phyloP scores from a whole-genome alignment of 306 rosid genomes.

The Phaseolus lunatus region DNA sequence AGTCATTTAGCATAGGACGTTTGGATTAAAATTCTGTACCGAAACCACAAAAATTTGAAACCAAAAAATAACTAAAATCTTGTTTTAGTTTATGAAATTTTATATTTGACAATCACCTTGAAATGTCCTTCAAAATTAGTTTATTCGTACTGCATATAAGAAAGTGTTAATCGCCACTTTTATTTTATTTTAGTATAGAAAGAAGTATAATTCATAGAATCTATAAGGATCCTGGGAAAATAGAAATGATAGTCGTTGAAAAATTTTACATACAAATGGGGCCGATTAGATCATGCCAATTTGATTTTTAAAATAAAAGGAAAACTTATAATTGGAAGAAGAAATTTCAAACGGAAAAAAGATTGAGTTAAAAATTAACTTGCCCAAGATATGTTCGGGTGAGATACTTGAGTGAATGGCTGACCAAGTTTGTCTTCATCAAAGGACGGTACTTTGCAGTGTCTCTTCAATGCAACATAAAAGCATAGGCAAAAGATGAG shows the following conservation, averaged over 20 bases:
- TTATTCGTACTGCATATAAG: neutral
- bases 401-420: slow-evolving; percentile 91
- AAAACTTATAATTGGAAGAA: slow-evolving; percentile 17
- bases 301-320: slow-evolving; percentile 17
- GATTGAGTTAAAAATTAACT: slow-evolving; percentile 47
- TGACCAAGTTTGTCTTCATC: slow-evolving; percentile 82
- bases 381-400: slow-evolving; percentile 83
- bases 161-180: neutral
- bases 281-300: neutral
- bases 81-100: neutral
- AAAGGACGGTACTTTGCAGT: slow-evolving; percentile 80
- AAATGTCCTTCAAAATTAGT: neutral
- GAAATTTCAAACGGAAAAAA: slow-evolving; percentile 11
- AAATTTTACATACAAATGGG: neutral
- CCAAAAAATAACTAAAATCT: neutral
- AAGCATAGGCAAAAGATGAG: slow-evolving; percentile 37
- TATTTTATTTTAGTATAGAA: neutral
- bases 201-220: slow-evolving; percentile 11
- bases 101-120: neutral
- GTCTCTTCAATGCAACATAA: slow-evolving; percentile 64
- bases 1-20: neutral
- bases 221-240: neutral
- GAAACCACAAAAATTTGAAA: neutral
- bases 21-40: neutral
- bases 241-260: slow-evolving; percentile 2